These are phyloP conservation scores for Globisporangium paroecandrum DNA, from an alignment of 352 stramenopile species.

Conservation along the genomic window DNA sequence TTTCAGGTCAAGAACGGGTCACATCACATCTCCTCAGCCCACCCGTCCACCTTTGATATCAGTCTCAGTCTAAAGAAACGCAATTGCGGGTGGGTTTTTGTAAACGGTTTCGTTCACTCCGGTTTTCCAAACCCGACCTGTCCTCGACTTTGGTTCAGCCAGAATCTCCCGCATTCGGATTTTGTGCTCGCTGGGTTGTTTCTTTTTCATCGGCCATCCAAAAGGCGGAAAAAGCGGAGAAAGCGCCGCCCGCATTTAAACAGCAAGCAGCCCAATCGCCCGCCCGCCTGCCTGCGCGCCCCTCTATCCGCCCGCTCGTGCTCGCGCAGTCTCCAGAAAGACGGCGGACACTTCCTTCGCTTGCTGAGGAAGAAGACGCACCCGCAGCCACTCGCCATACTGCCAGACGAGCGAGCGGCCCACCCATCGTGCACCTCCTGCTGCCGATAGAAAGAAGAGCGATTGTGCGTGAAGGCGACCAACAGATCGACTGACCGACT, in stretches of 20 bases:
- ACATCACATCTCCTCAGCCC: not conserved
- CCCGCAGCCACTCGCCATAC: not conserved
- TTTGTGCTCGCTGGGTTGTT: not conserved
- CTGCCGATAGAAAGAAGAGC: not conserved
- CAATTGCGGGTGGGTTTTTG: not conserved
- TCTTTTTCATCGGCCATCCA: not conserved
- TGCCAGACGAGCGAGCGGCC: not conserved
- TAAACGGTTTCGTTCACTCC: not conserved
- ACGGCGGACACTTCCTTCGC: not conserved
- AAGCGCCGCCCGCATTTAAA: conserved; percentile 4
- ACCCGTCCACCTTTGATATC: not conserved
- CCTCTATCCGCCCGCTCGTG: not conserved
- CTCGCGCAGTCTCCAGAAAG: not conserved
- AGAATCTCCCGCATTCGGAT: not conserved
- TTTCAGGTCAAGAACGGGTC: not conserved
- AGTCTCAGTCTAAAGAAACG: not conserved
- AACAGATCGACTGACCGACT: not conserved
- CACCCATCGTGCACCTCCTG: not conserved
- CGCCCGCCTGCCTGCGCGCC: not conserved
- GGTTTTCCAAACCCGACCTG: not conserved
- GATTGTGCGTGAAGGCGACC: not conserved
- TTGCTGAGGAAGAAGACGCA: not conserved
- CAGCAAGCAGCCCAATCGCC: not conserved
- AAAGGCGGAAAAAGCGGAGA: conserved; percentile 1
- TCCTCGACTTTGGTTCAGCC: not conserved